Percentiles rank a stretch among this genome's conserved stretches.
These are phyloP conservation scores for Fusarium torulosum DNA, from an alignment of 2,329 filamentous ascomycete species.

Conservation along the genomic window DNA sequence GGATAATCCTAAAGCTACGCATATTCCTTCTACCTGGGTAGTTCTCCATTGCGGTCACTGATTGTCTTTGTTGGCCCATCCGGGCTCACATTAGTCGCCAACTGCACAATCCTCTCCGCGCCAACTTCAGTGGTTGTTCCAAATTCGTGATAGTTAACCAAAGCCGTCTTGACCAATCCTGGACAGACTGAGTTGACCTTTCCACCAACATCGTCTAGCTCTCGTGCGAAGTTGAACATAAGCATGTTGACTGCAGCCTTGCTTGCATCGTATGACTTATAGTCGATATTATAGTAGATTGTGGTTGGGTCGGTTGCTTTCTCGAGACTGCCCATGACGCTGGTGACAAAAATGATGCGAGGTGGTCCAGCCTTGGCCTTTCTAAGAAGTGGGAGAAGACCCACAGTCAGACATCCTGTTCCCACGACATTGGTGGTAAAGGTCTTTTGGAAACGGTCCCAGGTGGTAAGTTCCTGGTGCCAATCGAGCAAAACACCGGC, in stretches of 20 bases:
- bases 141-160: slow-evolving; percentile 41
- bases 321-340: slow-evolving; percentile 52
- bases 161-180: slow-evolving; percentile 51
- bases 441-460: slow-evolving; percentile 54
- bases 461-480: slow-evolving; percentile 27
- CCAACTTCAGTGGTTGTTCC: slow-evolving; percentile 45
- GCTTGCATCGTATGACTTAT: slow-evolving; percentile 55
- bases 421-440: slow-evolving; percentile 57
- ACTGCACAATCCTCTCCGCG: slow-evolving; percentile 48
- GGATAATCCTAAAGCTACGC: neutral
- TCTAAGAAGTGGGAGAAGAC: slow-evolving; percentile 49
- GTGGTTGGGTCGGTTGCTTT: slow-evolving; percentile 47
- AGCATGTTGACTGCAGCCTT: slow-evolving; percentile 61
- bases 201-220: slow-evolving; percentile 49
- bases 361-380: slow-evolving; percentile 45
- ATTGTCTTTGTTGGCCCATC: slow-evolving; percentile 51
- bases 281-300: slow-evolving; percentile 46
- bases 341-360: slow-evolving; percentile 56
- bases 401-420: slow-evolving; percentile 47
- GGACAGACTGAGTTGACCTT: slow-evolving; percentile 56
- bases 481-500: slow-evolving; percentile 50
- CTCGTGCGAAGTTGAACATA: slow-evolving; percentile 50
- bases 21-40: slow-evolving; percentile 33
- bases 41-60: slow-evolving; percentile 42
- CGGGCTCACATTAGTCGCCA: slow-evolving; percentile 47